A percentile compares a stretch with the other conserved stretches of the same genome.
These are phyloP conservation scores for Brasenia schreberi DNA, from an alignment of 164 flowering plant genomes.

Conservation along the genomic window DNA sequence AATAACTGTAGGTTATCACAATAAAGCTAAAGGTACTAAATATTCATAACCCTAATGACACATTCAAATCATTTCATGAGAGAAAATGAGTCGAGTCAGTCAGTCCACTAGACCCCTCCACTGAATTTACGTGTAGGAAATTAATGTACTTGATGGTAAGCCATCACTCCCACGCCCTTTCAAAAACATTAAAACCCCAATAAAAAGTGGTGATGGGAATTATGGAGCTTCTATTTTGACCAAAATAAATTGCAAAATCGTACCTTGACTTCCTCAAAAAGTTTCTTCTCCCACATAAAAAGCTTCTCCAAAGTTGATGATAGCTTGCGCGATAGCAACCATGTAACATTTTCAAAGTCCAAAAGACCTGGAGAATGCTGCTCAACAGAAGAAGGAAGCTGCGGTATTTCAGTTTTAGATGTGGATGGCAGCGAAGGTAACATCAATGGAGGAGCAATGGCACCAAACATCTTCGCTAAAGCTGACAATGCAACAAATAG, in stretches of 20 bases:
- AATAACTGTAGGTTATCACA: too few relatives aligned
- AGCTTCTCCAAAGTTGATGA: slow-evolving; percentile 77
- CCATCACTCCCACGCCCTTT: too few relatives aligned
- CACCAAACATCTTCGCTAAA: slow-evolving; percentile 74
- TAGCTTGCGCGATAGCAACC: slow-evolving; percentile 34
- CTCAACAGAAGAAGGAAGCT: slow-evolving; percentile 26
- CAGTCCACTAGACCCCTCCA: too few relatives aligned
- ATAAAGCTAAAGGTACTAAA: too few relatives aligned
- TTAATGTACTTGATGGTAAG: too few relatives aligned
- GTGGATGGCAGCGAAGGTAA: slow-evolving; percentile 46
- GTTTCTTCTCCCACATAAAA: slow-evolving; percentile 92
- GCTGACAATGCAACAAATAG: slow-evolving; percentile 23
- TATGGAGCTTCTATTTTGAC: too few relatives aligned
- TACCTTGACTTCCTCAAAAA: slow-evolving; percentile 93
- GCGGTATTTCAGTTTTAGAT: slow-evolving; percentile 21
- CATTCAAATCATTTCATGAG: too few relatives aligned
- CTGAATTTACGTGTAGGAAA: too few relatives aligned
- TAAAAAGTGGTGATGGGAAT: too few relatives aligned
- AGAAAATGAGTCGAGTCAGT: too few relatives aligned
- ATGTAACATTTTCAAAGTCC: slow-evolving; percentile 36
- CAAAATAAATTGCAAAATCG: not conserved
- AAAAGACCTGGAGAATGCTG: slow-evolving; percentile 17
- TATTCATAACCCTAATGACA: too few relatives aligned
- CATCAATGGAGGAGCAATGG: slow-evolving; percentile 46
- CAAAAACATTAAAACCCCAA: too few relatives aligned